A percentile compares a stretch with the other conserved stretches of the same genome.
These are phyloP conservation scores for Amoeboaphelidium occidentale DNA, from an alignment of 371 early-diverging fungal species.

Conservation along the genomic window DNA sequence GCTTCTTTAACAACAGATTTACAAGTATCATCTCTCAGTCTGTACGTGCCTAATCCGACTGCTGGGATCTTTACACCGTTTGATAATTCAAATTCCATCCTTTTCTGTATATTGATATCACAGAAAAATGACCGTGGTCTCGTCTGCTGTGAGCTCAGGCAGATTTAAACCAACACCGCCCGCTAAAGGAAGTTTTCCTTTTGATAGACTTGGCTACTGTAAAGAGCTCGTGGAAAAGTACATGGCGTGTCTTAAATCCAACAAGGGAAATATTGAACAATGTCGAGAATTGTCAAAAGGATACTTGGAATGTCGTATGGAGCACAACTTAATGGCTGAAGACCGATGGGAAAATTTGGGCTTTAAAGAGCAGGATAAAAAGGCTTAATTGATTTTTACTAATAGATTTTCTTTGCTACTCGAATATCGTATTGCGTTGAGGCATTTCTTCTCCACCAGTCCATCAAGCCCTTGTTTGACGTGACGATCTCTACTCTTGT, in stretches of 20 bases:
- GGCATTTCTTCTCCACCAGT: too few species aligned
- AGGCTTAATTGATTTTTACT: neutral
- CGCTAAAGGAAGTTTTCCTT: constrained; percentile 19
- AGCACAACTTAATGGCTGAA: constrained; percentile 1
- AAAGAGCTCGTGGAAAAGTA: constrained; percentile 11
- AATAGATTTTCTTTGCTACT: too few species aligned
- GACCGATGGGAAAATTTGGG: neutral
- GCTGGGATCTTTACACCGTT: neutral
- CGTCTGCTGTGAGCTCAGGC: neutral
- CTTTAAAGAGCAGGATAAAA: neutral
- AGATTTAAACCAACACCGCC: constrained; percentile 8
- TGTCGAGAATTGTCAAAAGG: constrained; percentile 12
- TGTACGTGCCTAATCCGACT: neutral
- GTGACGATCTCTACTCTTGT: too few species aligned
- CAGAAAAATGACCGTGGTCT: too few species aligned
- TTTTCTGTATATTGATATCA: too few species aligned
- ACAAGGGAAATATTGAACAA: constrained; percentile 6
- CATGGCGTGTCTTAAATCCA: constrained; percentile 9
- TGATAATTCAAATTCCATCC: too few species aligned
- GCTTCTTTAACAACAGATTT: neutral
- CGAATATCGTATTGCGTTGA: too few species aligned
- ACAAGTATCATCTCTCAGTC: neutral
- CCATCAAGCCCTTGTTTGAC: too few species aligned
- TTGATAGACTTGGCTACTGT: constrained; percentile 18
- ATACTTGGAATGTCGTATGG: constrained; percentile 19